A percentile compares a stretch with the other conserved stretches of the same genome.
Evolutionary conservation across 2,329 filamentous ascomycete species (phyloP).

Genomic region (Ophiostoma sp.): DNA sequence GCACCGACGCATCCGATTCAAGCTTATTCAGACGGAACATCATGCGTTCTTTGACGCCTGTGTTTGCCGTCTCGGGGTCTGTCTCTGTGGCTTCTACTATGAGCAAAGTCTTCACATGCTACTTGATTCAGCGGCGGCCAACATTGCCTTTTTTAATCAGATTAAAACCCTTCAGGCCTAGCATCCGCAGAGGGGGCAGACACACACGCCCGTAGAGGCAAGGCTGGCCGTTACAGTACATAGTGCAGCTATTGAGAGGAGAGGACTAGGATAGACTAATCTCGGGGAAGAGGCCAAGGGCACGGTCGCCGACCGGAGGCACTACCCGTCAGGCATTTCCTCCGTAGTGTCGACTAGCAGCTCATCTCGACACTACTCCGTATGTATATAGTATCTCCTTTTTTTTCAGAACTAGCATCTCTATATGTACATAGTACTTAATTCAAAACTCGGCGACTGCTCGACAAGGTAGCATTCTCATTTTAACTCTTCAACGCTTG

Average conservation of each 20-base stretch:
- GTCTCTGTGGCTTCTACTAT: no score
- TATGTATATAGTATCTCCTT: background rate
- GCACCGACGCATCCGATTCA: background rate
- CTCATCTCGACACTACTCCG: background rate
- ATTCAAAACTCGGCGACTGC: background rate
- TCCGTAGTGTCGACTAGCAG: constrained; percentile 8
- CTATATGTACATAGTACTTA: no score
- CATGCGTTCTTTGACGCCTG: background rate
- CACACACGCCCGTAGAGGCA: background rate
- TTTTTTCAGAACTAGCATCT: background rate
- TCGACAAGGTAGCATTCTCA: background rate
- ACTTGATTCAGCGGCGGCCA: background rate
- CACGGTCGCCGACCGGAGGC: constrained; percentile 5
- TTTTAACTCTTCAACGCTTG: background rate
- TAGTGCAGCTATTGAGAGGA: background rate
- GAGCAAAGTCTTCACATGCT: background rate
- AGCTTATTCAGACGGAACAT: background rate
- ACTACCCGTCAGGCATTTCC: background rate
- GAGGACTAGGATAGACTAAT: no score
- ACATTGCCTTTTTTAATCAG: background rate
- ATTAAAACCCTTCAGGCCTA: background rate
- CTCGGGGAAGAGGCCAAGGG: background rate
- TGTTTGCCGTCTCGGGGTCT: no score
- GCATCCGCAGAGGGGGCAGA: background rate
- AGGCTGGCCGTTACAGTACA: background rate